Evolutionary conservation across 164 flowering plant species (phyloP).

Genomic region (Hamamelis virginiana): DNA sequence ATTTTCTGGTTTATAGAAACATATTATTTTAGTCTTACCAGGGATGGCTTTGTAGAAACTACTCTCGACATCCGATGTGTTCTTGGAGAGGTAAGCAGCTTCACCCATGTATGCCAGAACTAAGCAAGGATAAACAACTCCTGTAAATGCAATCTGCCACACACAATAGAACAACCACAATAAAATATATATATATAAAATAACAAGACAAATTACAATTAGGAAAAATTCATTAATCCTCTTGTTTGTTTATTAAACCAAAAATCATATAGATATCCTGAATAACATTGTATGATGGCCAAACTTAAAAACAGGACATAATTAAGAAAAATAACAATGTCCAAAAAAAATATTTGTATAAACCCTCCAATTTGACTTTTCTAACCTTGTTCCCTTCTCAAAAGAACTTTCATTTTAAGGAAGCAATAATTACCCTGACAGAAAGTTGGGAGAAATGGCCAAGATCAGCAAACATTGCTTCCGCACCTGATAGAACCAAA

Average conservation of each 20-base stretch:
- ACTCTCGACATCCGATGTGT: constrained; percentile 30
- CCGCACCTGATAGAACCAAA: constrained; percentile 48
- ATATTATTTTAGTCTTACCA: constrained; percentile 21
- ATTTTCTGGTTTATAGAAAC: too few species aligned
- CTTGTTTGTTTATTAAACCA: not conserved
- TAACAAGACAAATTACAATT: not conserved
- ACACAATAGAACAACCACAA: not conserved
- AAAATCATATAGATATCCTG: too few species aligned
- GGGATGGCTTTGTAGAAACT: constrained; percentile 51
- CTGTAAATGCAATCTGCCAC: constrained; percentile 58
- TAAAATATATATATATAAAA: not conserved
- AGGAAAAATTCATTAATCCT: too few species aligned
- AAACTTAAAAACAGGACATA: too few species aligned
- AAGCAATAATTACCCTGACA: constrained; percentile 38
- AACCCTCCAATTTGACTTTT: too few species aligned
- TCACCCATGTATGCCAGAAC: constrained; percentile 71
- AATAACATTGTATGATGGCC: too few species aligned
- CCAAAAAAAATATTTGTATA: too few species aligned
- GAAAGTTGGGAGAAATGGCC: constrained; percentile 66
- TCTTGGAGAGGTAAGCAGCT: constrained; percentile 61
- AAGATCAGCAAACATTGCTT: constrained; percentile 81
- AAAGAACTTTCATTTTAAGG: not conserved
- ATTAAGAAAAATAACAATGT: too few species aligned
- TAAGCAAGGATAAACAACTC: constrained; percentile 61
- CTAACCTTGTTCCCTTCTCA: not conserved